Evolutionary conservation across 768 basidiomycete species (phyloP).

Genomic region (Pleurotus djamor): DNA sequence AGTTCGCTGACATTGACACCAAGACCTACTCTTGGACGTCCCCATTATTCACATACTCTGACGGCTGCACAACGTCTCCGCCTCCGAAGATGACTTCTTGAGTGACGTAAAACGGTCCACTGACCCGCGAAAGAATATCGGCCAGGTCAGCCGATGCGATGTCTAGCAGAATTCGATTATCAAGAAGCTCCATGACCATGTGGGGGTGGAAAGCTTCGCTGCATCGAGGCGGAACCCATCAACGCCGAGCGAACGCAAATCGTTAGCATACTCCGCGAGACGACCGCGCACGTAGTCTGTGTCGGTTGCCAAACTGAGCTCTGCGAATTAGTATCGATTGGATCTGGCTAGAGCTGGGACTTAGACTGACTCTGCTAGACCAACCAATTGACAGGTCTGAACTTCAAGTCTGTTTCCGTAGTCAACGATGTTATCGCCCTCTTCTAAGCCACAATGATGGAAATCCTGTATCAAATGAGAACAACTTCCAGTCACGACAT

Average conservation of each 20-base stretch:
- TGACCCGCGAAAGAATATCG: constrained; percentile 48
- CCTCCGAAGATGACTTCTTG: constrained; percentile 58
- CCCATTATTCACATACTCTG: constrained; percentile 53
- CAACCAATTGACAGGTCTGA: constrained; percentile 31
- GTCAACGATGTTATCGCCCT: constrained; percentile 41
- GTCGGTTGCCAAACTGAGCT: constrained; percentile 60
- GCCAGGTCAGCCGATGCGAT: constrained; percentile 51
- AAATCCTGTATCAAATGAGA: constrained; percentile 27
- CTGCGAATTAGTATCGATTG: background rate
- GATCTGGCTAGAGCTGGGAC: constrained; percentile 5
- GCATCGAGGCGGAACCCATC: constrained; percentile 66
- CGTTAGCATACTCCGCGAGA: constrained; percentile 57
- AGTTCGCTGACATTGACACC: background rate
- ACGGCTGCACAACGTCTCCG: constrained; percentile 53
- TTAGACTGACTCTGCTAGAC: constrained; percentile 31
- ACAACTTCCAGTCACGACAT: background rate
- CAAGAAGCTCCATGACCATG: too few species aligned
- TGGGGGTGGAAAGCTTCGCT: too few species aligned
- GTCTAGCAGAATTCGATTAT: constrained; percentile 31
- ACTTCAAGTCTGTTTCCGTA: constrained; percentile 40
- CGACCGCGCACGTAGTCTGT: constrained; percentile 56
- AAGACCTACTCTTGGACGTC: constrained; percentile 60
- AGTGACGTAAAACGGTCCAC: constrained; percentile 48
- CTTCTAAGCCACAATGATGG: constrained; percentile 45
- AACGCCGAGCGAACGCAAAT: constrained; percentile 58